These are phyloP conservation scores for Chytridium lagenaria DNA, from an alignment of 371 early-diverging fungal genomes.

Conservation along the genomic window DNA sequence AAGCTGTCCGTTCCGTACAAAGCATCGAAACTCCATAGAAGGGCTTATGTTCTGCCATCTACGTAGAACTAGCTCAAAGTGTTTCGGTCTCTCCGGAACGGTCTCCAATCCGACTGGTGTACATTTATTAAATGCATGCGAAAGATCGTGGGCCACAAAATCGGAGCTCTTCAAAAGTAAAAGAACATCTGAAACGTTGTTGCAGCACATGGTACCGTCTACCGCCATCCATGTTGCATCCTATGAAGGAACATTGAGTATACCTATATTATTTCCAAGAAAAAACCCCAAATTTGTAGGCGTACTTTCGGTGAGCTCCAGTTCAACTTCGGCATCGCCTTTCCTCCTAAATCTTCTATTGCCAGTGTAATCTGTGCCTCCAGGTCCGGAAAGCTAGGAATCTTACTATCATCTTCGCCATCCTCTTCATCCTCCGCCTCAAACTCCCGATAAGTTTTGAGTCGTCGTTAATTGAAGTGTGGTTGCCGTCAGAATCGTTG, in stretches of 20 bases:
- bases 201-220: conserved; percentile 79
- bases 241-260: conserved; percentile 35
- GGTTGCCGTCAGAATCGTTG: conserved; percentile 30
- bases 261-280: too few species aligned
- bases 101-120: neutral
- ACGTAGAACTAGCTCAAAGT: conserved; percentile 73
- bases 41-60: conserved; percentile 85
- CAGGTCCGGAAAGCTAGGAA: conserved; percentile 45
- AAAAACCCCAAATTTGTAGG: neutral
- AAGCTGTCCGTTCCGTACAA: conserved; percentile 64
- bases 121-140: conserved; percentile 68
- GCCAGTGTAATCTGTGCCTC: conserved; percentile 60
- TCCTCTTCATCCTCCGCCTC: conserved; percentile 34
- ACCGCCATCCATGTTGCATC: conserved; percentile 93
- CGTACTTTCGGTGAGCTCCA: conserved; percentile 90
- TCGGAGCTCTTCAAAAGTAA: conserved; percentile 91
- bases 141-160: conserved; percentile 84
- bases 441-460: neutral
- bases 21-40: conserved; percentile 92
- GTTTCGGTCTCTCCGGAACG: conserved; percentile 27
- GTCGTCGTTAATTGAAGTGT: conserved; percentile 22
- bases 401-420: conserved; percentile 32
- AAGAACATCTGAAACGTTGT: conserved; percentile 76
- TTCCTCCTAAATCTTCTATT: conserved; percentile 77
- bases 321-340: conserved; percentile 89